Evolutionary conservation across 148 eudicot species (phyloP).

Genomic region (Drosera capensis): DNA sequence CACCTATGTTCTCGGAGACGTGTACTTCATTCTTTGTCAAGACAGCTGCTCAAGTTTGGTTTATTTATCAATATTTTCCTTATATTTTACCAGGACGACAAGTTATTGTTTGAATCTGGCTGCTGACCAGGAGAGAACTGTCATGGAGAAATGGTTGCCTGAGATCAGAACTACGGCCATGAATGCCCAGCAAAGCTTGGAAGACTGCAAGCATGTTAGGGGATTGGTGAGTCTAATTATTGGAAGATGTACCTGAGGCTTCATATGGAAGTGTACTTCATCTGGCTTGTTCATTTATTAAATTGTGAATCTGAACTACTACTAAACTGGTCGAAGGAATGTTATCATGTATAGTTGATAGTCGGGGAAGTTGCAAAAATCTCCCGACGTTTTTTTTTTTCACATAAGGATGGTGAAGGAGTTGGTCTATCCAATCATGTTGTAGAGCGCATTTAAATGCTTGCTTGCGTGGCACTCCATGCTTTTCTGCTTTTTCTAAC

Average conservation of each 20-base stretch:
- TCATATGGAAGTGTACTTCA: too few species aligned
- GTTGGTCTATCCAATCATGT: too few species aligned
- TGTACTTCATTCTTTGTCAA: not conserved
- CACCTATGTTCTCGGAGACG: not conserved
- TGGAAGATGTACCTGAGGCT: too few species aligned
- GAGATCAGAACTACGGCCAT: constrained; percentile 52
- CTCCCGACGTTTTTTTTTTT: too few species aligned
- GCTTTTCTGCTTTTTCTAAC: not conserved
- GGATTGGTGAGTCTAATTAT: constrained; percentile 79
- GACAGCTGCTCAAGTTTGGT: not conserved
- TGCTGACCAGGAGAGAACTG: constrained; percentile 81
- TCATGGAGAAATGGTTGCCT: constrained; percentile 72
- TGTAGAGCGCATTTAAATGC: too few species aligned
- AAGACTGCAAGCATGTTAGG: constrained; percentile 71
- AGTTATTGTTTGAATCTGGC: constrained; percentile 73
- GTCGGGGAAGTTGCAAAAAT: too few species aligned
- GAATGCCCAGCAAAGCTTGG: constrained; percentile 66
- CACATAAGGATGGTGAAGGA: too few species aligned
- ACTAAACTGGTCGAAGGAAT: too few species aligned
- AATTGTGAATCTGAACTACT: too few species aligned
- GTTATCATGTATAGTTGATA: too few species aligned
- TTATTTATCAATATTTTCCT: constrained; percentile 3
- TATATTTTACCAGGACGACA: constrained; percentile 61
- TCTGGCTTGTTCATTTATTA: too few species aligned
- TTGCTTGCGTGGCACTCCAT: too few species aligned